Conservation (phyloP, 2,329 filamentous ascomycete species). For the Trichoderma pleuroti region DNA sequence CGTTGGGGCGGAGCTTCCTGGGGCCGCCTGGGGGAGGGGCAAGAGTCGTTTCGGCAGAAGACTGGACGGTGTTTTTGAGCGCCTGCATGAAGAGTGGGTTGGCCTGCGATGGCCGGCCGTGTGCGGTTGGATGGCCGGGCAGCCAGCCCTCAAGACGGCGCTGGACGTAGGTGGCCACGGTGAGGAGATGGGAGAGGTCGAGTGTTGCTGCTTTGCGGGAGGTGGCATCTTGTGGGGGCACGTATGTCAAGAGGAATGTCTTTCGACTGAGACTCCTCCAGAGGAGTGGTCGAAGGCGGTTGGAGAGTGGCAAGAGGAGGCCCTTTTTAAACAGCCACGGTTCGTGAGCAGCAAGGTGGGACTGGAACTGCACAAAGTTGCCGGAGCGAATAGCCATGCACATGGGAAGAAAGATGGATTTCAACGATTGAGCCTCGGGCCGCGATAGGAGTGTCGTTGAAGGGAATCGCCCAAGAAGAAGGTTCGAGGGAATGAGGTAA, state of each 20-base stretch:
- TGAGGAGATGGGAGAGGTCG: slow-evolving; percentile 65
- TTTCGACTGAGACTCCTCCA: slow-evolving; percentile 80
- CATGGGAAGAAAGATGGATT: slow-evolving; percentile 68
- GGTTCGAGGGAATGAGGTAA: slow-evolving; percentile 77
- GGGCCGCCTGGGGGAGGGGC: slow-evolving; percentile 45
- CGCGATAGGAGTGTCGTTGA: slow-evolving; percentile 61
- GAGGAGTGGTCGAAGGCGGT: slow-evolving; percentile 74
- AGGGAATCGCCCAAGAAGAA: slow-evolving; percentile 82
- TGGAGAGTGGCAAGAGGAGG: slow-evolving; percentile 70
- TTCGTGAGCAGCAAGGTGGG: slow-evolving; percentile 60
- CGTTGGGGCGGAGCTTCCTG: slow-evolving; percentile 51
- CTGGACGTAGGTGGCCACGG: slow-evolving; percentile 63
- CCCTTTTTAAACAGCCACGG: slow-evolving; percentile 74
- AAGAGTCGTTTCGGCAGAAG: slow-evolving; percentile 41
- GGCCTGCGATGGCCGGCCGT: slow-evolving; percentile 41
- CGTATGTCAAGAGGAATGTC: slow-evolving; percentile 74
- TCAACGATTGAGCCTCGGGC: slow-evolving; percentile 58
- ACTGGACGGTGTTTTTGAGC: slow-evolving; percentile 43
- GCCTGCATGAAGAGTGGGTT: slow-evolving; percentile 51
- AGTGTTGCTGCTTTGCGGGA: slow-evolving; percentile 68
- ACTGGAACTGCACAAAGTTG: slow-evolving; percentile 70
- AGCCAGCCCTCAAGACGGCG: slow-evolving; percentile 57
- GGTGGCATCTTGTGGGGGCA: slow-evolving; percentile 55
- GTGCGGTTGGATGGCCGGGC: slow-evolving; percentile 34
- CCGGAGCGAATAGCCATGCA: slow-evolving; percentile 68